Conservation (phyloP, 2,329 filamentous ascomycete genomes). For the Claviceps sp. region DNA sequence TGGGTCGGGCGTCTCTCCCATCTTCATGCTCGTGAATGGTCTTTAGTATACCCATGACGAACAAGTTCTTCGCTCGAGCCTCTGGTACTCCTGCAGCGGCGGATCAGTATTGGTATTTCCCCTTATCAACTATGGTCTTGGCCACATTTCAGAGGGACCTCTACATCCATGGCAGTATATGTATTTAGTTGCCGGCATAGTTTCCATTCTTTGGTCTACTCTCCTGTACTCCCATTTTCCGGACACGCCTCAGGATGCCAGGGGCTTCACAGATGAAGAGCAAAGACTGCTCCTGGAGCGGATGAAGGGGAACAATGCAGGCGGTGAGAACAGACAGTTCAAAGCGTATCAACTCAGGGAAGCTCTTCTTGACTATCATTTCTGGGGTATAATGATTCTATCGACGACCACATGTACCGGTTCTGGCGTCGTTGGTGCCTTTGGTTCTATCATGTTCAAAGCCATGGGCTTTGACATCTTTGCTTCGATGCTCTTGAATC, state of each 20-base stretch:
- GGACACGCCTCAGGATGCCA: conserved; percentile 16
- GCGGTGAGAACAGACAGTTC: conserved; percentile 14
- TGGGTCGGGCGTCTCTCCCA: conserved; percentile 20
- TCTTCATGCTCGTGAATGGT: conserved; percentile 23
- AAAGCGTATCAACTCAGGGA: conserved; percentile 16
- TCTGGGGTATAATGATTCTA: conserved; percentile 17
- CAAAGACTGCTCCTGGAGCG: conserved; percentile 13
- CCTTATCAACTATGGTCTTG: conserved; percentile 21
- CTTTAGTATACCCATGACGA: conserved; percentile 26
- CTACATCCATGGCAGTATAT: conserved; percentile 20
- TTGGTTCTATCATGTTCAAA: conserved; percentile 20
- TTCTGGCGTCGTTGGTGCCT: conserved; percentile 16
- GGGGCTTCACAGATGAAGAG: conserved; percentile 17
- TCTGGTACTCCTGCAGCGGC: conserved; percentile 25
- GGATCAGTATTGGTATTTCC: conserved; percentile 21
- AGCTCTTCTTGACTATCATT: conserved; percentile 15
- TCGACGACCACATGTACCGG: conserved; percentile 17
- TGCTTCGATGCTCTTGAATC: conserved; percentile 19
- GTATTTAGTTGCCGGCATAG: conserved; percentile 21
- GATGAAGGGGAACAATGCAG: conserved; percentile 17
- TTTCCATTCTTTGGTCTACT: conserved; percentile 15
- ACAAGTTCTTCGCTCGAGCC: conserved; percentile 13
- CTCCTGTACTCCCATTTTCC: conserved; percentile 16
- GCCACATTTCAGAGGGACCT: conserved; percentile 14
- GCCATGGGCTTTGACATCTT: conserved; percentile 21